Conservation (phyloP, 179 eudicot genomes). For the Silene vulgaris region DNA sequence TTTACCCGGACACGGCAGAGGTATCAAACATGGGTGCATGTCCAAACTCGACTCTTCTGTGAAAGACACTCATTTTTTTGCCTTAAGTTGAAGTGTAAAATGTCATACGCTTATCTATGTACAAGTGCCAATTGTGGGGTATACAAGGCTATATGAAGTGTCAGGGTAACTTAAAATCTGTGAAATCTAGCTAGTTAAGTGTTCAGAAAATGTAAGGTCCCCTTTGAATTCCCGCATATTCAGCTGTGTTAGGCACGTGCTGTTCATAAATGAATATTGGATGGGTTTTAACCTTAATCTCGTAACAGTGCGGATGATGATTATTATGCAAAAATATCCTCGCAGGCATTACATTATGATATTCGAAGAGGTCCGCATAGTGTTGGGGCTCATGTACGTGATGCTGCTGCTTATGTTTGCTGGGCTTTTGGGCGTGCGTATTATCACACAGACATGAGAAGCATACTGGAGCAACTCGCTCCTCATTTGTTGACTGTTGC, state of each 20-base stretch:
- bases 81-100: neutral
- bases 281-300: conserved; percentile 6
- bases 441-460: conserved; percentile 70
- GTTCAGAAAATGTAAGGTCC: neutral
- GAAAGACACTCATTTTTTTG: neutral
- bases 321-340: conserved; percentile 9
- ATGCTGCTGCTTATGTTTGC: conserved; percentile 99
- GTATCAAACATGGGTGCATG: too few relatives aligned
- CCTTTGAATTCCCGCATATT: conserved; percentile 3
- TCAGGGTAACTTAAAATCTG: neutral
- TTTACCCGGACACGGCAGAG: too few relatives aligned
- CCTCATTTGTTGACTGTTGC: conserved; percentile 89
- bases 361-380: conserved; percentile 98
- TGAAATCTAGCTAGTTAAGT: conserved; percentile 1
- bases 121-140: neutral
- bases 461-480: conserved; percentile 73
- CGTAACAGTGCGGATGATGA: conserved; percentile 13
- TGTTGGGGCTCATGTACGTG: conserved; percentile 98
- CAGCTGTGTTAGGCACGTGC: conserved; percentile 2
- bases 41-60: too few relatives aligned
- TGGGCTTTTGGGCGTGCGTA: conserved; percentile 99
- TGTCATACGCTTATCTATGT: neutral
- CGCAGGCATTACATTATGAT: conserved; percentile 90
- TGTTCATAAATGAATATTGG: conserved; percentile 2
- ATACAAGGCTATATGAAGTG: neutral